phyloP scores from a whole-genome alignment of 2,329 filamentous ascomycete species.

The Verticillium isaacii region DNA sequence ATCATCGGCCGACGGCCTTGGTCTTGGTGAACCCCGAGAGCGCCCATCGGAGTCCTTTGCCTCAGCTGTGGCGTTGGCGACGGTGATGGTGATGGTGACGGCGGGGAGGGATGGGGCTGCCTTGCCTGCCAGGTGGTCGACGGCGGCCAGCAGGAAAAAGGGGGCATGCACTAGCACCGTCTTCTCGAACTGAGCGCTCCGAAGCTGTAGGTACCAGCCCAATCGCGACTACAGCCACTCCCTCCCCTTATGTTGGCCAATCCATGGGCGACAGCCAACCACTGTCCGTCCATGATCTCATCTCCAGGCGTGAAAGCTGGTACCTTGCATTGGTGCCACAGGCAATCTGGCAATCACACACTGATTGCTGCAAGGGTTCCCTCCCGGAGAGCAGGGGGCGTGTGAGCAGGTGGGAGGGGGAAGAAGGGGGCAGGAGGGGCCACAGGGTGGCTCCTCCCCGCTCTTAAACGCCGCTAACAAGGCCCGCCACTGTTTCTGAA shows the following conservation, averaged over 20 bases:
- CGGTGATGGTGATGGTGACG: not conserved
- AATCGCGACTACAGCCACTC: not conserved
- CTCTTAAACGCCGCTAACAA: conserved; percentile 9
- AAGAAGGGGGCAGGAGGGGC: not conserved
- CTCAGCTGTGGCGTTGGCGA: not conserved
- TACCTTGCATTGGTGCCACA: conserved; percentile 12
- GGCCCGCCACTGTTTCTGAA: conserved; percentile 9
- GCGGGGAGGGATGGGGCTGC: not conserved
- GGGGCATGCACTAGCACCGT: not conserved
- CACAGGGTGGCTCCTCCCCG: not conserved
- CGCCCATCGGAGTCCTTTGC: not conserved
- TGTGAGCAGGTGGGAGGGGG: not conserved
- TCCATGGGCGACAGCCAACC: not conserved
- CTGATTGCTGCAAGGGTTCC: conserved; percentile 15
- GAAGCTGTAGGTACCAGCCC: not conserved
- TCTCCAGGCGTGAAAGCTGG: conserved; percentile 3
- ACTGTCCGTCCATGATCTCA: conserved; percentile 3
- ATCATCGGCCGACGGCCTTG: not conserved
- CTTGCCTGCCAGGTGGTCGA: not conserved
- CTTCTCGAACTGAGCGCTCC: not conserved
- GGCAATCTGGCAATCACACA: conserved; percentile 1
- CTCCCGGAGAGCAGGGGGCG: not conserved
- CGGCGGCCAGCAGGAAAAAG: not conserved
- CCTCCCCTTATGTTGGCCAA: not conserved
- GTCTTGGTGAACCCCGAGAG: not conserved